These are phyloP conservation scores for Schizosaccharomyces pombe DNA, from an alignment of 805 yeast genomes.

Conservation along the genomic window ASM294v3 CU329670.1:5339001-5339500, in stretches of 20 bases:
- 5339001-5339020: not conserved
- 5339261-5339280: conserved; percentile 4
- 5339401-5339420: not conserved
- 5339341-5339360: conserved; percentile 3
- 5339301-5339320: conserved; percentile 1
- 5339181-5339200: conserved; percentile 2
- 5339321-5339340: conserved; percentile 5
- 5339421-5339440: conserved; percentile 1
- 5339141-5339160: conserved; percentile 4
- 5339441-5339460: not conserved
- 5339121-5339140: conserved; percentile 1
- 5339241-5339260: not conserved
- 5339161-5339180: conserved; percentile 5
- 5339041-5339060: not conserved
- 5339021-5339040: not conserved
- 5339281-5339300: conserved; percentile 1
- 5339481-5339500: not conserved
- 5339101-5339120: conserved; percentile 5
- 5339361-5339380: conserved; percentile 5
- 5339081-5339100: conserved; percentile 5
- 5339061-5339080: conserved; percentile 2
- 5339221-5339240: conserved; percentile 3
- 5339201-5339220: conserved; percentile 5
- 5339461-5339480: conserved; percentile 4
- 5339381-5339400: not conserved